Evolutionary conservation across 805 yeast species (phyloP), one percentile per base, ranked within the genome.

Genomic region (Starmerella floricola): DNA sequence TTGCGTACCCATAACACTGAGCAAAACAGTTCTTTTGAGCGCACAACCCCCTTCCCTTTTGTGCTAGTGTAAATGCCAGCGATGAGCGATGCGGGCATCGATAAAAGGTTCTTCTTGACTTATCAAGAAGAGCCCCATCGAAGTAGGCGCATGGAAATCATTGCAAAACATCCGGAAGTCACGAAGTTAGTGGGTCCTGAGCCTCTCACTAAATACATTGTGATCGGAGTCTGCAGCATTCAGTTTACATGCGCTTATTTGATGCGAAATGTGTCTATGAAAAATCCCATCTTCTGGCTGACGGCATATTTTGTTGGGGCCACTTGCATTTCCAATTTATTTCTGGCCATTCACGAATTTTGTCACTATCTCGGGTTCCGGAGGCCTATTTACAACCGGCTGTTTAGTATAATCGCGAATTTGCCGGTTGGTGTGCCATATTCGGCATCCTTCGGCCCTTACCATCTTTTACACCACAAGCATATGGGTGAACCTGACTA

Each of bases 361-460:
- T 74, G 79, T 29, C 96, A 86, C 61, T 86, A 86, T 58, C 66
- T 86, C 41, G 82, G 82, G 2, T 86, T 86, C 71, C 80, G 74
- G 53, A 74, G 72, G 50, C 93, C 95, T 0, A 33, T 83, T 1
- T 73, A 77, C 59, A 86, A 86, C 62, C 78, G 82, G 58, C 56
- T 85, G 19, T 85, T 79, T 55, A 73, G 91, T 33, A 78, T 85
- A 8, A 65, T 82, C 50, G 72, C 85, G 29, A 86, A 86, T 58
- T 63, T 83, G 30, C 95, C 95, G 1, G 82, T 86, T 40, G 95
- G 95, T 1, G 69, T 86, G 19, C 96, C 95, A 0, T 86, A 84
- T 62, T 73, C 85, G 30, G 95, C 95, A 0, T 79, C 83, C 47
- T 72, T 86, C 66, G 79, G 82, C 47, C 95, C 95, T 6, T 86